Conservation (phyloP, 140 eudicot genomes). For the Stevia rebaudiana region DNA sequence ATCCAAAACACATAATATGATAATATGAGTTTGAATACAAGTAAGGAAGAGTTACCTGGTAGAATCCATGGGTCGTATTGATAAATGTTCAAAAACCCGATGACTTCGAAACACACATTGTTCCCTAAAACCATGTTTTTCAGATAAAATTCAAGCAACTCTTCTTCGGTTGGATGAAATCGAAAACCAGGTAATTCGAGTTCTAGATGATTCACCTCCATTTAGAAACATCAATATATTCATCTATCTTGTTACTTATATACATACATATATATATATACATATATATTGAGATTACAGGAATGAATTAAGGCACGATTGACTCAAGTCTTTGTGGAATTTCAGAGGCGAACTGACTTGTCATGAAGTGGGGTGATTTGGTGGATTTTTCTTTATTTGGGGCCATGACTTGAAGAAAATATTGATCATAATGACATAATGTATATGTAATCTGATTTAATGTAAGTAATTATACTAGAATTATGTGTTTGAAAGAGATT, state of each 20-base stretch:
- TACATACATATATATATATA: not conserved
- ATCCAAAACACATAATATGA: too few species aligned
- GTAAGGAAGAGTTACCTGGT: too few species aligned
- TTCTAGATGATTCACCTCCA: conserved; percentile 30
- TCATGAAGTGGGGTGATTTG: conserved; percentile 15
- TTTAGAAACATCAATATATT: not conserved
- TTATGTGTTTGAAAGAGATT: not conserved
- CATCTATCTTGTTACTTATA: not conserved
- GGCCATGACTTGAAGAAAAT: conserved; percentile 9
- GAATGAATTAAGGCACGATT: conserved; percentile 4
- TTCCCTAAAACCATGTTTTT: conserved; percentile 42
- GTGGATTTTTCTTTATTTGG: not conserved
- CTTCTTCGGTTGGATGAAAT: conserved; percentile 87
- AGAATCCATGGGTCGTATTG: conserved; percentile 62
- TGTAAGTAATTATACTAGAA: not conserved
- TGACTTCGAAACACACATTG: conserved; percentile 36
- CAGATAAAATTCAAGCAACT: conserved; percentile 65
- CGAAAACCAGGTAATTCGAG: conserved; percentile 73
- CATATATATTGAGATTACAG: not conserved
- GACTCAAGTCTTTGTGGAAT: conserved; percentile 28
- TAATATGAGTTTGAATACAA: too few species aligned
- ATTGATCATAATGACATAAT: not conserved
- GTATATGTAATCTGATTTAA: too few species aligned
- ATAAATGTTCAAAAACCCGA: conserved; percentile 63
- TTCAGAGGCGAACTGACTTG: conserved; percentile 4